Evolutionary conservation across 192 early-diverging fungal genomes (phyloP), one percentile per base, ranked within the genome.

Genomic region (Coemansia sp.): DNA sequence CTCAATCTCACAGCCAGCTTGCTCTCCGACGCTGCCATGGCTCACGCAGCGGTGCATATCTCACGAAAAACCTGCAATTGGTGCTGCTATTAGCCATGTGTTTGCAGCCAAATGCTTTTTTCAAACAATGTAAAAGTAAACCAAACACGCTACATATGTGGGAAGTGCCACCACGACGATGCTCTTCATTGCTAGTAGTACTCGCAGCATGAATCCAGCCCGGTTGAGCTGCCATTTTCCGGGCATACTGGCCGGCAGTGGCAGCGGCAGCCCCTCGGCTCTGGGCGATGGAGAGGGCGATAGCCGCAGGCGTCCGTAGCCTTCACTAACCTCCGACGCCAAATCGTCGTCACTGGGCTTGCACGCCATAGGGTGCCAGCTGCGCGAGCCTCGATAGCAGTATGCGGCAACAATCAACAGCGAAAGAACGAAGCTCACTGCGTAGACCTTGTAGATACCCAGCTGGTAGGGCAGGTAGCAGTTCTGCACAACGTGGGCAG

Each of bases 391-490:
- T 6, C 31, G 42, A 39, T 52, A 64, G 35, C 72, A 63, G 53
- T 64, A 66, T 2, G 33, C 42, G 0, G 16, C 47, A 1, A 70
- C 26, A 16, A 73, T 9, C 2, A 42, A 2, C 26, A 79, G 52
- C 9, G 76, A 70, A 0, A 31, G 10, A 2, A 59, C 65, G 57
- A 82, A 62, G 3, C 64, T 62, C 9, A 8, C 36, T 0, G 21
- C 45, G 20, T 82, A 82, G 28, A 63, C 39, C 31, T 73, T 80
- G 64, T 84, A 91, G 11, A 91, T 87, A 18, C 75, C 65, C 8
- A 92, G 58, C 70, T 91, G 89, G 70, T 88, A 84, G 0, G 91
- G 91, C 16, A 91, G 62, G 62, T 83, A 86, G 63, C 91, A 92
- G 61, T 83, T 72, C 3, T 75, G 65, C 41, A 86, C 73, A 84